Conservation (phyloP, 495 filamentous ascomycete genomes). For the Durotheca rogersii region DNA sequence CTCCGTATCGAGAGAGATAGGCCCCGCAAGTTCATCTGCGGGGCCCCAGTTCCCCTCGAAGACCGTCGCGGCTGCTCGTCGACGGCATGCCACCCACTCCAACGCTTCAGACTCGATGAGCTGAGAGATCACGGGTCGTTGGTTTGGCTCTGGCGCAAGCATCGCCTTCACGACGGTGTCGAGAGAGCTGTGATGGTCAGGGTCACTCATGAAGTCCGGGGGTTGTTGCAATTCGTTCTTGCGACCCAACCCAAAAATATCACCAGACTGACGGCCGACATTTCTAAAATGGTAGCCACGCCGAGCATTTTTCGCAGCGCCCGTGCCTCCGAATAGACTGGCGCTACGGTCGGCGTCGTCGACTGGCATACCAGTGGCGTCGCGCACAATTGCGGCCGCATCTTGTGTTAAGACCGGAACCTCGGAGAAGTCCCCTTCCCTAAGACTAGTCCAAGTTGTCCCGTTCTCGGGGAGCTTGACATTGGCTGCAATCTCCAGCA, state of each 20-base stretch:
- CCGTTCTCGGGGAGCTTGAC: slow-evolving; percentile 90
- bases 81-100: slow-evolving; percentile 71
- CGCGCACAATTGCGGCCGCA: slow-evolving; percentile 66
- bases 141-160: slow-evolving; percentile 71
- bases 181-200: slow-evolving; percentile 65
- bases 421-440: slow-evolving; percentile 81
- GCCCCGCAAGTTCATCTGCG: slow-evolving; percentile 27
- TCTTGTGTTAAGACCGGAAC: slow-evolving; percentile 81
- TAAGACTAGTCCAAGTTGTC: slow-evolving; percentile 79
- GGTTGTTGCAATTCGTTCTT: slow-evolving; percentile 71
- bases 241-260: slow-evolving; percentile 51
- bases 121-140: slow-evolving; percentile 72
- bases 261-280: slow-evolving; percentile 31
- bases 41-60: slow-evolving; percentile 97
- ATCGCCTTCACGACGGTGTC: slow-evolving; percentile 87
- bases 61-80: slow-evolving; percentile 81
- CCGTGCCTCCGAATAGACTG: slow-evolving; percentile 37
- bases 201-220: slow-evolving; percentile 82
- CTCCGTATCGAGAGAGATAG: slow-evolving; percentile 43
- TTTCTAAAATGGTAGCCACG: slow-evolving; percentile 27
- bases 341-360: slow-evolving; percentile 41
- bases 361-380: slow-evolving; percentile 67
- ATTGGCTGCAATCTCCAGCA: slow-evolving; percentile 91
- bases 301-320: slow-evolving; percentile 13
- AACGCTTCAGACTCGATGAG: slow-evolving; percentile 67